Evolutionary conservation across 2,329 filamentous ascomycete species (phyloP).

Genomic region (Trichoderma sp.): DNA sequence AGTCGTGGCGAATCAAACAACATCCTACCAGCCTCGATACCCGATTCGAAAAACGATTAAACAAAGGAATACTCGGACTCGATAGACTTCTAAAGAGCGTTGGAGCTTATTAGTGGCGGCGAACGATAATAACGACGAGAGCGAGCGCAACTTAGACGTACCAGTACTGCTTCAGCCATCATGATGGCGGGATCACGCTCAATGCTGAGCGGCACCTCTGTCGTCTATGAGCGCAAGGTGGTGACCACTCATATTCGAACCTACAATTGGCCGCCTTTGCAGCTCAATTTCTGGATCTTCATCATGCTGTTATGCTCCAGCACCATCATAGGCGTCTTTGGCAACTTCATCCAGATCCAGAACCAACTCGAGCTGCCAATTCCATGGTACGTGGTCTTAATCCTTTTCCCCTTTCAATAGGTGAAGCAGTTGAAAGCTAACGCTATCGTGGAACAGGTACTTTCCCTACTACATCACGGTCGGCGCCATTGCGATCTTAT

Average conservation of each 20-base stretch:
- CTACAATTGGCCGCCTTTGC: conserved; percentile 71
- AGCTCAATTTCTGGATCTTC: conserved; percentile 69
- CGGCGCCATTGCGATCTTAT: conserved; percentile 62
- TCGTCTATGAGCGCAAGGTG: conserved; percentile 50
- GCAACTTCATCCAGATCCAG: conserved; percentile 63
- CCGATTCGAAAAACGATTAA: background rate
- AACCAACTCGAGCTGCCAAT: conserved; percentile 56
- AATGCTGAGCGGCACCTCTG: conserved; percentile 44
- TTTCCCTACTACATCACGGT: conserved; percentile 69
- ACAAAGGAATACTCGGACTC: background rate
- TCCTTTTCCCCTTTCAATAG: background rate
- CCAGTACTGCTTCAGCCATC: background rate
- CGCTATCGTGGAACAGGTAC: conserved; percentile 53
- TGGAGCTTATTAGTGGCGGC: background rate
- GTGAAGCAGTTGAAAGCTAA: background rate
- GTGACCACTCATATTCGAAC: conserved; percentile 53
- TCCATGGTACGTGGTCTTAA: conserved; percentile 57
- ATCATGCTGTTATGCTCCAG: conserved; percentile 64
- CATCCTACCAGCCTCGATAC: background rate
- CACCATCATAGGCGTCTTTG: conserved; percentile 64
- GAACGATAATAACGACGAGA: background rate
- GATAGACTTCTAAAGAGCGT: background rate
- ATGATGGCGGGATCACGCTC: conserved; percentile 28
- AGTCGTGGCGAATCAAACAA: background rate
- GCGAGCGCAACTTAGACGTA: background rate